Evolutionary conservation across 2,329 filamentous ascomycete species (phyloP).

Genomic region (Penicillium crustosum): DNA sequence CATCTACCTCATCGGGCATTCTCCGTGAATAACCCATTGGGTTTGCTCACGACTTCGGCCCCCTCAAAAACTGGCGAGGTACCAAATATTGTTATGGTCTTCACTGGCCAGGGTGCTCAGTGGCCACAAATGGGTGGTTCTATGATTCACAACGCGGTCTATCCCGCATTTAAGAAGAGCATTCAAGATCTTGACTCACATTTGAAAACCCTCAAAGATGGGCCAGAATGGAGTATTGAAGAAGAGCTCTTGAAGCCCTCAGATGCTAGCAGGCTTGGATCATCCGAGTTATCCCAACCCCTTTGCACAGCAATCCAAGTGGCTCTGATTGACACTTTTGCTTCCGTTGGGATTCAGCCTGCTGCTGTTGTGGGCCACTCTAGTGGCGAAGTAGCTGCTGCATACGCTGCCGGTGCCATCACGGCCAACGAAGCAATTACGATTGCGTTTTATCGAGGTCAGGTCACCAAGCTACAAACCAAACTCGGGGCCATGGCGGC

Average conservation of each 20-base stretch:
- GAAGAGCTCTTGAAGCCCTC: slow-evolving; percentile 9
- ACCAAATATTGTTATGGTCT: slow-evolving; percentile 11
- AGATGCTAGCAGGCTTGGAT: neutral
- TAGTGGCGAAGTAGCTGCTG: slow-evolving; percentile 24
- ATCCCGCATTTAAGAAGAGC: neutral
- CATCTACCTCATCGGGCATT: slow-evolving; percentile 5
- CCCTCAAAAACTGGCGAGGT: neutral
- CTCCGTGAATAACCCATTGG: neutral
- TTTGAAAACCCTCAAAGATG: neutral
- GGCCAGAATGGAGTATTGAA: slow-evolving; percentile 13
- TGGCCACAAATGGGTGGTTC: slow-evolving; percentile 23
- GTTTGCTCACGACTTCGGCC: neutral
- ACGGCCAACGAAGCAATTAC: slow-evolving; percentile 12
- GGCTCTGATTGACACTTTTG: slow-evolving; percentile 15
- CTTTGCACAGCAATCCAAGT: slow-evolving; percentile 23
- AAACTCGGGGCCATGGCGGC: slow-evolving; percentile 16
- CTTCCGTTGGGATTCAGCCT: slow-evolving; percentile 3
- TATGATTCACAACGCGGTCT: neutral
- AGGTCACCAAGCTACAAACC: neutral
- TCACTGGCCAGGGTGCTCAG: slow-evolving; percentile 28
- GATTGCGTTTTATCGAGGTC: slow-evolving; percentile 21
- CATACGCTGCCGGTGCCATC: slow-evolving; percentile 17
- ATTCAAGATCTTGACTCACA: slow-evolving; percentile 6
- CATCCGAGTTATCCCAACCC: slow-evolving; percentile 14
- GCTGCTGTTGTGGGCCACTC: slow-evolving; percentile 22